Conservation (phyloP, 228 moss, liverwort and hornwort genomes). For the Sphagnum fallax region DNA sequence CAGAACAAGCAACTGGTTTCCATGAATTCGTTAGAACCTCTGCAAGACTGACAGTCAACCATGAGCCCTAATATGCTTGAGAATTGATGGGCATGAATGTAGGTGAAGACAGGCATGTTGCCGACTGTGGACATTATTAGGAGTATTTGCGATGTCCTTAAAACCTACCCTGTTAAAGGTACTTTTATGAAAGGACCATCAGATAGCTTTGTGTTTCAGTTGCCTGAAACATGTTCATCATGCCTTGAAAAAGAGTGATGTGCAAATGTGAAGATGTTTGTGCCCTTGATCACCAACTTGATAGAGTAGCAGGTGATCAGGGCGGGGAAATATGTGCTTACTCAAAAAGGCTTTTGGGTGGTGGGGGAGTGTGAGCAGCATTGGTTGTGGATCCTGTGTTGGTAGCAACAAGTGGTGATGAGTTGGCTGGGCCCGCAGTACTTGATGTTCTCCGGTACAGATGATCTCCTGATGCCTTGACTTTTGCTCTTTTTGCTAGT, state of each 20-base stretch:
- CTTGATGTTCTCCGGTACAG: constrained; percentile 69
- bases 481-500: too few relatives aligned
- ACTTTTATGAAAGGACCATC: constrained; percentile 1
- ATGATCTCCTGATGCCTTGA: not conserved
- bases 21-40: too few relatives aligned
- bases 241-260: too few relatives aligned
- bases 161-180: constrained; percentile 73
- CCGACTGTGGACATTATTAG: constrained; percentile 70
- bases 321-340: too few relatives aligned
- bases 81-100: constrained; percentile 8
- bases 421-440: constrained; percentile 65
- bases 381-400: constrained; percentile 95
- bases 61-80: too few relatives aligned
- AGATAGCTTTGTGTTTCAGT: too few relatives aligned
- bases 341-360: too few relatives aligned
- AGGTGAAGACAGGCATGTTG: constrained; percentile 98
- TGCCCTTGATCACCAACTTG: too few relatives aligned
- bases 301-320: too few relatives aligned
- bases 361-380: constrained; percentile 38
- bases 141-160: constrained; percentile 66
- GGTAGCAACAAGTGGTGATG: constrained; percentile 87
- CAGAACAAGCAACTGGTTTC: not conserved
- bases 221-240: too few relatives aligned
- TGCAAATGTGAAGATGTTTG: too few relatives aligned
- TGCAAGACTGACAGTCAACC: too few relatives aligned